A percentile compares a stretch with the other conserved stretches of the same genome.
phyloP scores from a whole-genome alignment of 257 asterid species.

The Nicotiana noctiflora region DNA sequence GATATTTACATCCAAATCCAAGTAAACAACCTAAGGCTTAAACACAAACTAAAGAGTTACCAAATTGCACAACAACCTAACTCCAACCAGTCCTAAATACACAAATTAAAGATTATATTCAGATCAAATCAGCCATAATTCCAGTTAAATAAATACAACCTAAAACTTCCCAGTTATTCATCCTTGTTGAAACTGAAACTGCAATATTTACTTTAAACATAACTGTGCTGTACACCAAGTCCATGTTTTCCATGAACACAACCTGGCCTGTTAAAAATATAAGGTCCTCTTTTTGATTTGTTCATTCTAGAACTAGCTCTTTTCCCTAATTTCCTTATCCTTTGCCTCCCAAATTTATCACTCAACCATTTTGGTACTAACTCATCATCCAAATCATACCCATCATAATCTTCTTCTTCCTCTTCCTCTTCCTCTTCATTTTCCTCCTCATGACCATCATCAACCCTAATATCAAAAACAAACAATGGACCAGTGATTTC shows the following conservation, averaged over 20 bases:
- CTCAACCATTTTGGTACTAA: slow-evolving; percentile 61
- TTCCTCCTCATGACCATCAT: not conserved
- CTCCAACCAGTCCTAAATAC: not conserved
- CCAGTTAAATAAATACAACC: slow-evolving; percentile 16
- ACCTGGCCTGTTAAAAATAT: slow-evolving; percentile 51
- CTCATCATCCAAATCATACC: slow-evolving; percentile 51
- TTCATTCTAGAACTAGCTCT: slow-evolving; percentile 39
- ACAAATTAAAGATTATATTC: not conserved
- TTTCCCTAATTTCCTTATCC: slow-evolving; percentile 70
- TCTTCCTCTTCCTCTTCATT: slow-evolving; percentile 10
- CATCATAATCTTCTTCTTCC: slow-evolving; percentile 23
- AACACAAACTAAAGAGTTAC: not conserved
- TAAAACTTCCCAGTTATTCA: slow-evolving; percentile 2
- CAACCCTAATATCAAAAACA: slow-evolving; percentile 15
- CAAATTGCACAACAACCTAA: not conserved
- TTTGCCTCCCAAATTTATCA: slow-evolving; percentile 55
- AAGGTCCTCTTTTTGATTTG: slow-evolving; percentile 45
- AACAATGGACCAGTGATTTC: slow-evolving; percentile 6
- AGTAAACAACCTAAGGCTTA: not conserved
- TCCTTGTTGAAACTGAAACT: not conserved
- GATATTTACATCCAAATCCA: slow-evolving; percentile 9
- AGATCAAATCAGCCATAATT: slow-evolving; percentile 9
- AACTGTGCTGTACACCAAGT: slow-evolving; percentile 31
- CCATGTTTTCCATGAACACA: slow-evolving; percentile 44
- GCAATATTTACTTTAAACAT: slow-evolving; percentile 8